Evolutionary conservation across 495 filamentous ascomycete genomes (phyloP).

Genomic region (Umbilicaria muhlenbergii): DNA sequence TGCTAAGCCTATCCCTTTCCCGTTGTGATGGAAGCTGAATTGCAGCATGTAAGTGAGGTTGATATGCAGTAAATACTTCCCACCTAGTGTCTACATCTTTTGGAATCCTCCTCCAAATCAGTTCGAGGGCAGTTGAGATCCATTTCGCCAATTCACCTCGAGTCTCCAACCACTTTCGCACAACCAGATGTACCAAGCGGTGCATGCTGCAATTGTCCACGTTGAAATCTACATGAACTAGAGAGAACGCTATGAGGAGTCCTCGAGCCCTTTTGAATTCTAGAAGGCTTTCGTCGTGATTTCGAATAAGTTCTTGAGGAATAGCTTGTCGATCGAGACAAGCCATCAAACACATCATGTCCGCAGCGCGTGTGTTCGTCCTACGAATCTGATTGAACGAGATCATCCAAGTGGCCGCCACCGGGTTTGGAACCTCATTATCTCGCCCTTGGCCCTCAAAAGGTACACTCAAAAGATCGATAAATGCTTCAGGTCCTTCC

Average conservation of each 20-base stretch:
- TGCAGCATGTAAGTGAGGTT: conserved; percentile 21
- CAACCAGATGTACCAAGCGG: conserved; percentile 21
- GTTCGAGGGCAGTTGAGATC: conserved; percentile 14
- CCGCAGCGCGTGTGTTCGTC: conserved; percentile 15
- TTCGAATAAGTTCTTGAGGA: conserved; percentile 17
- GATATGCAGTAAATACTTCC: conserved; percentile 16
- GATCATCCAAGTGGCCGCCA: conserved; percentile 28
- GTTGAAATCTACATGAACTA: conserved; percentile 15
- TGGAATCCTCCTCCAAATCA: conserved; percentile 18
- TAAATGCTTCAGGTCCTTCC: conserved; percentile 12
- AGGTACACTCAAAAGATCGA: conserved; percentile 20
- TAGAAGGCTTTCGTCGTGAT: conserved; percentile 6
- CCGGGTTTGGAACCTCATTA: conserved; percentile 17
- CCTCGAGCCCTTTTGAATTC: no score
- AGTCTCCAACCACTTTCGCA: conserved; percentile 22
- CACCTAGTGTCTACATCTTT: conserved; percentile 17
- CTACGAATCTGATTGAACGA: conserved; percentile 27
- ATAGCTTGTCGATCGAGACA: conserved; percentile 24
- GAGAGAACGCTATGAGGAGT: no score
- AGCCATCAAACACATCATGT: conserved; percentile 23
- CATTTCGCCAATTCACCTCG: conserved; percentile 13
- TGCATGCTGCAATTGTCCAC: conserved; percentile 15
- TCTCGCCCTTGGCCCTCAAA: conserved; percentile 23
- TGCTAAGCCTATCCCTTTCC: no score
- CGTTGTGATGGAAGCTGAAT: background rate